Base-by-base conservation (phyloP, 306 rosid species). In the Carpinus fangiana region DNA sequence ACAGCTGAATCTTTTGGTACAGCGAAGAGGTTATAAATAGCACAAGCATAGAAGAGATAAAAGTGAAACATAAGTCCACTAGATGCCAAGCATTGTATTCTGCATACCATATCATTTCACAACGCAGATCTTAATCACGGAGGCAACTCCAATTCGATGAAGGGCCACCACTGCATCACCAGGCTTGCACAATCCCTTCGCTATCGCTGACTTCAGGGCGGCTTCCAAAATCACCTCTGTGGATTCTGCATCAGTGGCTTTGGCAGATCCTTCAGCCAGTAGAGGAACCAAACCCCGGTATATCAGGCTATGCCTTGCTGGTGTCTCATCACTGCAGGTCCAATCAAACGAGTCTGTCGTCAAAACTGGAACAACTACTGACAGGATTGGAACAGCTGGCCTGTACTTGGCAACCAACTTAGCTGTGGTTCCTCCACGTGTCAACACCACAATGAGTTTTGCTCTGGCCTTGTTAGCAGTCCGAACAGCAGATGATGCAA, bases 211-310 rank as follows among this genome's bases (percentile, higher is more conserved):
- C 75, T 92, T 94, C n/a, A 94, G 79, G 50, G 98, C 92, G 76
- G 98, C 98, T 79, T 92, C 97, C 81, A 94, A 74, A 75, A 94
- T 94, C 78, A 86, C 98, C 79, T 94, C 97, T 12, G 98, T 92
- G 55, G 98, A 94, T 80, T 94, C 98, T n/a, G 98, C 93, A 86
- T 94, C 97, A n/a, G 98, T 94, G 75, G 98, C 96, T 86, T 90
- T 94, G 0, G 98, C 96, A 75, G 98, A 94, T 81, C 98, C 98
- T 80, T 94, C 98, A 0, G 91, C 98, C 87, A 93, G 80, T 59
- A 93, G 75, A 59, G 98, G 98, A 88, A 93, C 89, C 88, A 93
- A 82, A 12, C 98, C 98, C 80, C 98, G 84, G 90, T 93, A 88
- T 77, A 93, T 92, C 67, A 93, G 83, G 93, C 98, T 92, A 87